phyloP scores from a whole-genome alignment of 176 grass and related monocot genomes.

The sorghum (Sorghum bicolor) region Sorghum_bicolor_NCBIv3 NC_012872.2:51036001-51036500 shows the following conservation, averaged over 20 bases:
- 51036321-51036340: neutral
- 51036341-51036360: neutral
- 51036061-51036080: neutral
- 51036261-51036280: neutral
- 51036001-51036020: neutral
- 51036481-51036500: conserved; percentile 87
- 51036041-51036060: neutral
- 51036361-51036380: neutral
- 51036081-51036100: neutral
- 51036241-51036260: neutral
- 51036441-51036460: conserved; percentile 89
- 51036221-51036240: neutral
- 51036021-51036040: conserved; percentile 6
- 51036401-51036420: neutral
- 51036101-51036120: neutral
- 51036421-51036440: conserved; percentile 41
- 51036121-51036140: neutral
- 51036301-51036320: neutral
- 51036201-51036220: neutral
- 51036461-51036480: conserved; percentile 94
- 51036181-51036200: neutral
- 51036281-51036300: neutral
- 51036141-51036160: neutral
- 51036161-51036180: neutral
- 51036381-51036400: neutral